Evolutionary conservation across 2,329 filamentous ascomycete species (phyloP), one percentile per base, ranked within the genome.

Genomic region (Bretziella fagacearum): DNA sequence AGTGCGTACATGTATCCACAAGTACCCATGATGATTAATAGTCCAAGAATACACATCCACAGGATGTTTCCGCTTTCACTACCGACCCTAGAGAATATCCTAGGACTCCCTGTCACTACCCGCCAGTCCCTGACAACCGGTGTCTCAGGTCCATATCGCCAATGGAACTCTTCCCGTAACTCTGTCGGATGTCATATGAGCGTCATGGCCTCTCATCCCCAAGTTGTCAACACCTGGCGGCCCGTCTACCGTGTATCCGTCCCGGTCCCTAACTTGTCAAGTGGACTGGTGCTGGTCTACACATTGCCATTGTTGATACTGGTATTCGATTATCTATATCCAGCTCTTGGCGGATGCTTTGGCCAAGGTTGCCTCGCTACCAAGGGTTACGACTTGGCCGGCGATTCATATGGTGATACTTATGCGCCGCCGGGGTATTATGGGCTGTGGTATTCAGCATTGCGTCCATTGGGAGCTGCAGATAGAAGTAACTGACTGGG

Each of bases 271-370:
- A n/a, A 13, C 17, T 22, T 2, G 27, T 44, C n/a, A 3, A 22
- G 6, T 32, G 41, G 41, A 44, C 25, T 13, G 63, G 63, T 3
- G 60, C 59, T 36, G 63, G 62, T 1, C 59, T 56, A 10, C 63
- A 56, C 26, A 55, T 65, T 29, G 63, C 62, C 6, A 55, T 65
- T 22, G 58, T 65, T 35, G 63, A 65, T 44, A 62, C 62, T 1
- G 63, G 63, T 0, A 54, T 65, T 23, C n/a, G 61, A 64, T 41
- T 65, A 65, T 36, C 66, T 61, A 0, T 75, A 80, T 53, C 71
- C 74, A 1, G 72, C 73, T 18, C 66, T 81, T 0, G 77, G 77
- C 26, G 74, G 74, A 41, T 76, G 75, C 55, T 80, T 79, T 55
- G 77, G 76, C 1, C 55, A 63, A 1, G 73, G 67, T 6, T 78